Base-by-base conservation (phyloP, 2,329 filamentous ascomycete species). In the Lachnellula willkommii region DNA sequence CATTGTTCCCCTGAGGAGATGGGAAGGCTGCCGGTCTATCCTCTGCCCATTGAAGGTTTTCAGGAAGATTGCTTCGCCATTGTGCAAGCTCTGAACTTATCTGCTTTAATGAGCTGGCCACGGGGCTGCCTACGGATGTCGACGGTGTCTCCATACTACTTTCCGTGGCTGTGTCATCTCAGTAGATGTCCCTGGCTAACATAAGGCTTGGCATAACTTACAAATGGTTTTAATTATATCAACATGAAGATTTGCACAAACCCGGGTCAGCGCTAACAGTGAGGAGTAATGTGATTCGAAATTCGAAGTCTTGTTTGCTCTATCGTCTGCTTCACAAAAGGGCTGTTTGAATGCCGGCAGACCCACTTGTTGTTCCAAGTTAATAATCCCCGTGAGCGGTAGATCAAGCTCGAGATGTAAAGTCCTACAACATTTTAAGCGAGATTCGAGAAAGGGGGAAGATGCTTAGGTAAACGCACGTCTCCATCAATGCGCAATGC, bases 211-310 rank as follows among this genome's bases (percentile, higher is more conserved):
- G 12, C 35, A 52, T 39, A 24, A 37, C 78, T 70, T 69, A 83
- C 81, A 73, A 9, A 32, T 4, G 11, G 28, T 12, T 59, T 78
- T 76, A 56, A 73, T 77, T 28, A 85, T 73, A 2, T 73, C 72
- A 45, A 71, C 71, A 64, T 85, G 77, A 17, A 83, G 78, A 22
- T 77, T 74, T 1, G 76, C 73, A 39, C 79, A 78, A 2, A 85
- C 69, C 24, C 78, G 73, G 20, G 79, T 73, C 17, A 85, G 72
- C 11, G 80, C 78, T 47, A 85, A 79, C 63, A 84, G 81, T 0
- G 82, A 82, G 2, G 79, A 75, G 65, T 83, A 84, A 61, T 85
- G 76, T 56, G 82, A 78, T 58, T 81, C 77, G 55, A 79, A 81
- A 57, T 82, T 76, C 1, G 79, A 77, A 9, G 73, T 68, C 58